Percentiles rank a stretch among this genome's conserved stretches.
phyloP scores from a whole-genome alignment of 495 filamentous ascomycete genomes.

The Darksidea phi region DNA sequence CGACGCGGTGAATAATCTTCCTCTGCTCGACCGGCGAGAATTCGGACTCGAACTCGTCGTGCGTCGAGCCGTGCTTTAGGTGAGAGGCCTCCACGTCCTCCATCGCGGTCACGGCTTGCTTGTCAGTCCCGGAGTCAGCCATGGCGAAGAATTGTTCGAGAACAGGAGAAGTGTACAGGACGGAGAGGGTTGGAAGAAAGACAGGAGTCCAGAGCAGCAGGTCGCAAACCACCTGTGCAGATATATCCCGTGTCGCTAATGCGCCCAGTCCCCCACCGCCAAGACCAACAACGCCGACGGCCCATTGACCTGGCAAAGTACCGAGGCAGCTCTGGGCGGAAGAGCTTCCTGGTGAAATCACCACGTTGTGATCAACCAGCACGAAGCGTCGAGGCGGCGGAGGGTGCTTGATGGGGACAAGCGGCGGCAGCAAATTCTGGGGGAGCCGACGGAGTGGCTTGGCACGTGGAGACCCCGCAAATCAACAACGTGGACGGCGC shows the following conservation, averaged over 20 bases:
- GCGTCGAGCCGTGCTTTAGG: neutral
- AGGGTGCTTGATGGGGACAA: neutral
- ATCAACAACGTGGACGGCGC: no score
- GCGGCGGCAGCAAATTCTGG: neutral
- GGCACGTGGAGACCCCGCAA: slow-evolving; percentile 1
- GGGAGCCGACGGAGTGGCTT: neutral
- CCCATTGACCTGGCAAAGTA: no score
- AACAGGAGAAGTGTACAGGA: no score
- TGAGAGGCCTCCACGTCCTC: neutral
- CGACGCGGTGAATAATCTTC: slow-evolving; percentile 58
- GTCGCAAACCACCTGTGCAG: no score
- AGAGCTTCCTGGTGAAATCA: neutral
- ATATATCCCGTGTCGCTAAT: no score
- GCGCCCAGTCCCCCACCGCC: no score
- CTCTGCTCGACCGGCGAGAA: slow-evolving; percentile 39
- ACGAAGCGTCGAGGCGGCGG: neutral
- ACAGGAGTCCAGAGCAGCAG: no score
- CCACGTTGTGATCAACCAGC: neutral
- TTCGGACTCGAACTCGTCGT: slow-evolving; percentile 12
- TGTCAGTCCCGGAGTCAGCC: neutral
- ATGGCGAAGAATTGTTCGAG: no score
- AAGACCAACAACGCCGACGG: no score
- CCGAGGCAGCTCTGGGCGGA: no score
- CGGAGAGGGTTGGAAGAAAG: no score
- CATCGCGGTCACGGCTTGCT: neutral